Conservation (phyloP, 83 land plant species). For the Larix sibirica region DNA sequence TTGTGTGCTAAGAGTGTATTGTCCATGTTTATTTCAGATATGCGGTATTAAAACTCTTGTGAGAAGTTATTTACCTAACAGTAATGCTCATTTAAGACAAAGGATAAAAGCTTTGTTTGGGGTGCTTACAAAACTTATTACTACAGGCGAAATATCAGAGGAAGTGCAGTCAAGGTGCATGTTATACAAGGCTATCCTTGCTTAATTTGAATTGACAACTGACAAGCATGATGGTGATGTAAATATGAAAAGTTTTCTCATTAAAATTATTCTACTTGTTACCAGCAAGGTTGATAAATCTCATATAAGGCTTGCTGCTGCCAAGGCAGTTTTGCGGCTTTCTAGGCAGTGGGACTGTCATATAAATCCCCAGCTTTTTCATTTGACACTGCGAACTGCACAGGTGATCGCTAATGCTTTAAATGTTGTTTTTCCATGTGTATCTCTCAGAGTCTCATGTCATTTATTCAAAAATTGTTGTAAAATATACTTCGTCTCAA, state of each 20-base stretch:
- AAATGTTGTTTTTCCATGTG: neutral
- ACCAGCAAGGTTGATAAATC: constrained; percentile 70
- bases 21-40: constrained; percentile 38
- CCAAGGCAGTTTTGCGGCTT: constrained; percentile 73
- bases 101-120: constrained; percentile 57
- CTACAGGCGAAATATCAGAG: constrained; percentile 56
- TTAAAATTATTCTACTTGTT: constrained; percentile 9
- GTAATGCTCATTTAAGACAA: constrained; percentile 64
- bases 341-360: constrained; percentile 68
- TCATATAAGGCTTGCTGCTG: constrained; percentile 74
- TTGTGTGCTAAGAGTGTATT: constrained; percentile 1
- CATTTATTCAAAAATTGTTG: no score
- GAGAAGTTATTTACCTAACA: constrained; percentile 74
- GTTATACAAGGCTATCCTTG: neutral
- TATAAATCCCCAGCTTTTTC: constrained; percentile 53
- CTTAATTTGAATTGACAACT: neutral
- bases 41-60: constrained; percentile 70
- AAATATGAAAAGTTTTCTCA: neutral
- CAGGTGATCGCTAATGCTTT: constrained; percentile 38
- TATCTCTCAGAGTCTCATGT: no score
- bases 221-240: neutral
- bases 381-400: constrained; percentile 50
- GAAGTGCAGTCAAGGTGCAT: constrained; percentile 68
- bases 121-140: constrained; percentile 48
- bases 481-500: no score